Evolutionary conservation across 2,329 filamentous ascomycete species (phyloP), one percentile per base, ranked within the genome.

Genomic region (Cladophialophora bantiana): DNA sequence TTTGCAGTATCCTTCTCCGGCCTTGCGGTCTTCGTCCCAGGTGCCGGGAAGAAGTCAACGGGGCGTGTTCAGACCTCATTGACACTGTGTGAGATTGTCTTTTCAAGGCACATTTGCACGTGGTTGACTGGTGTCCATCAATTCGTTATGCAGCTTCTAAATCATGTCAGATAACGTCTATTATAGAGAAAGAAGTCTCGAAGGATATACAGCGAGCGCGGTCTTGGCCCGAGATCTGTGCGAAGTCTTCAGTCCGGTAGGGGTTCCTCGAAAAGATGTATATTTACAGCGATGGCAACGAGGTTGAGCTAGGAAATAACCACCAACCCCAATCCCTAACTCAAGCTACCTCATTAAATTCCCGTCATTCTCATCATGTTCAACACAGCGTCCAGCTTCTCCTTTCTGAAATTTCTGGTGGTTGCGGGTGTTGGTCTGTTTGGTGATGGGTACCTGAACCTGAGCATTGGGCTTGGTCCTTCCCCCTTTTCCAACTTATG

Each of bases 361-460:
- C 5, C 7, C 5, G n/a, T 45, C 40, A 20, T 20, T 50, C 18
- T 57, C 58, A 40, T 45, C 53, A 66, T 66, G 64, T 18, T 54
- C 55, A 31, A 62, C 7, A 62, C 42, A 18, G 20, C 42, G 9
- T 58, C 66, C 18, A 58, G 58, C 15, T 68, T 68, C 42, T 64
- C 61, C 45, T 72, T 73, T 34, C 32, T 74, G 57, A 71, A 70
- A 53, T 75, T 75, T 56, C 55, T 75, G 36, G 34, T 68, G 15
- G 71, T 72, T 4, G 69, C 73, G 2, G 73, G 73, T 15, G 70
- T 71, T 63, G 73, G 73, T 52, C 71, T 75, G 58, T 74, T 74
- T 59, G 68, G 72, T 32, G 73, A 75, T 72, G 73, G 73, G 13
- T 75, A 73, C 68, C 67, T 75, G 6, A 75, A 75, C 52, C 55